phyloP scores from a whole-genome alignment of 495 filamentous ascomycete species.

The Hyphodiscus hymeniophilus region DNA sequence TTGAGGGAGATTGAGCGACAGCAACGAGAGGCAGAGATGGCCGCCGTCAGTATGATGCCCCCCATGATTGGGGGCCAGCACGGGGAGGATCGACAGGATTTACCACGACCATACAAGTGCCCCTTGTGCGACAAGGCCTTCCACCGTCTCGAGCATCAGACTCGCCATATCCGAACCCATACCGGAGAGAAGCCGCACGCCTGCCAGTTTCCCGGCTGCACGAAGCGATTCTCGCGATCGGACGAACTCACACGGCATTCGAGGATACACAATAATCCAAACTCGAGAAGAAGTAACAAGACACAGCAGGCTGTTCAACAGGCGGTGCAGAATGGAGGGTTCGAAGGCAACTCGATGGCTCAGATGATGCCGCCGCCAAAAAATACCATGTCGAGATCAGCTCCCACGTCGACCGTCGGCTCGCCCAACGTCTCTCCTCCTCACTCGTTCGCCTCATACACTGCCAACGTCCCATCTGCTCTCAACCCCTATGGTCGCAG shows the following conservation, averaged over 20 bases:
- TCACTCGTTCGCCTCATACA: constrained; percentile 75
- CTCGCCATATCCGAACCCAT: constrained; percentile 93
- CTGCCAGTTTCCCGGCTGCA: constrained; percentile 90
- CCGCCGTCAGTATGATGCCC: constrained; percentile 21
- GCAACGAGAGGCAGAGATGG: constrained; percentile 20
- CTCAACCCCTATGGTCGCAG: constrained; percentile 58
- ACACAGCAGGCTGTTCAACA: constrained; percentile 49
- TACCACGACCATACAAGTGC: constrained; percentile 96
- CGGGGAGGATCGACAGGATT: constrained; percentile 41
- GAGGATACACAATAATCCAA: constrained; percentile 97
- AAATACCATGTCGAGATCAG: constrained; percentile 70
- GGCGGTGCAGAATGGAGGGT: constrained; percentile 29
- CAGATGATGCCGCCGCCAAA: constrained; percentile 75
- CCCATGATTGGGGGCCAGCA: constrained; percentile 17
- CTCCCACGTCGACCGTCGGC: constrained; percentile 79
- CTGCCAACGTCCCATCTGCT: constrained; percentile 51
- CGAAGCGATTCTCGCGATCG: constrained; percentile 93
- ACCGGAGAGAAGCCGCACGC: constrained; percentile 98
- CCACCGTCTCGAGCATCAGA: constrained; percentile 97
- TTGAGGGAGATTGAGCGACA: constrained; percentile 16
- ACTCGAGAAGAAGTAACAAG: constrained; percentile 91
- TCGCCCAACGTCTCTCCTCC: constrained; percentile 96
- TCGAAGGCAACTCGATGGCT: constrained; percentile 42
- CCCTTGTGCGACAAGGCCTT: constrained; percentile 98
- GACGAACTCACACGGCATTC: constrained; percentile 96